A percentile compares a stretch with the other conserved stretches of the same genome.
Evolutionary conservation across 371 early-diverging fungal genomes (phyloP).

Genomic region (Apophysomyces variabilis): DNA sequence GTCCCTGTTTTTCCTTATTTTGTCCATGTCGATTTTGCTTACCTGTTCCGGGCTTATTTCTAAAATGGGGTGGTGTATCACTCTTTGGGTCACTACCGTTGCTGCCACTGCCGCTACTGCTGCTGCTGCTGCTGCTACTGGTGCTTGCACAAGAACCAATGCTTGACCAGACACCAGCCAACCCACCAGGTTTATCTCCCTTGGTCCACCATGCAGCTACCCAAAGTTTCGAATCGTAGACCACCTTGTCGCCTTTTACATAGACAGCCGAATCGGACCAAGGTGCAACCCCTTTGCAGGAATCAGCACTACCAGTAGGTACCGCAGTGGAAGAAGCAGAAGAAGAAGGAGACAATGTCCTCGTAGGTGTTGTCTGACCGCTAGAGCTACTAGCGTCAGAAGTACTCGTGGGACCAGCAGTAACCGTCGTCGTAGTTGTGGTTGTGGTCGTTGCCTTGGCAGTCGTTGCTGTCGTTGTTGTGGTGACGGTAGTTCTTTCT

Average conservation of each 20-base stretch:
- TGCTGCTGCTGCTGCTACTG: background rate
- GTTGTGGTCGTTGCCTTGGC: slow-evolving; percentile 8
- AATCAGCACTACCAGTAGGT: background rate
- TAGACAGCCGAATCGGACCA: slow-evolving; percentile 37
- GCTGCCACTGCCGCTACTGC: too few species aligned
- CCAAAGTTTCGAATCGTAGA: slow-evolving; percentile 43
- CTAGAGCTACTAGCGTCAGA: slow-evolving; percentile 28
- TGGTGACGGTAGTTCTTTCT: slow-evolving; percentile 14
- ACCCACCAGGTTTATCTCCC: slow-evolving; percentile 45
- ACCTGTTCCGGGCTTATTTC: background rate
- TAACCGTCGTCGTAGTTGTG: slow-evolving; percentile 17
- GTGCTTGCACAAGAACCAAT: slow-evolving; percentile 24
- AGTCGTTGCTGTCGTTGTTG: slow-evolving; percentile 15
- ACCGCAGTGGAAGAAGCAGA: too few species aligned
- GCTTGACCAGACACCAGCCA: slow-evolving; percentile 34
- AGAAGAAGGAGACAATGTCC: background rate
- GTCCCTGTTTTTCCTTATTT: background rate
- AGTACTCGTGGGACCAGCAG: slow-evolving; percentile 15
- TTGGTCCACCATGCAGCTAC: slow-evolving; percentile 58
- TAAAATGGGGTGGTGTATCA: background rate
- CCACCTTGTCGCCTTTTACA: slow-evolving; percentile 29
- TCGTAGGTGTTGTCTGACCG: slow-evolving; percentile 13
- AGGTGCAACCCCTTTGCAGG: slow-evolving; percentile 15
- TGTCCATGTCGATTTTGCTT: background rate
- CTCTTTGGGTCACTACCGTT: too few species aligned